Percentiles rank a stretch among this genome's conserved stretches.
Conservation (phyloP, 495 filamentous ascomycete genomes). For the Aspergillus mulundensis region DNA sequence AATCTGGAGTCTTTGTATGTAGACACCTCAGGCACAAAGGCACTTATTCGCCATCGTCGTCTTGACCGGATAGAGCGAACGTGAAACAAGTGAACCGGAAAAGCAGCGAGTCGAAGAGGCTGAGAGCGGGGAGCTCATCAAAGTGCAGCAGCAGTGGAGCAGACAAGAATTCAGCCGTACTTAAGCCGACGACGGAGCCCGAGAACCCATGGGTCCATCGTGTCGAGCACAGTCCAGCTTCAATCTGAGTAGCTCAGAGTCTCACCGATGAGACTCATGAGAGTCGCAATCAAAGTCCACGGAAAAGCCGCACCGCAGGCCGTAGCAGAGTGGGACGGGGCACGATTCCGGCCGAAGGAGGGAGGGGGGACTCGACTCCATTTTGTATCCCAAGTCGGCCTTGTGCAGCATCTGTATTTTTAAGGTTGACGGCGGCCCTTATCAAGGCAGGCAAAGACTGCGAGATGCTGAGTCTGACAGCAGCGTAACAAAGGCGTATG, state of each 20-base stretch:
- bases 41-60: neutral
- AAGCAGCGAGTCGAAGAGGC: neutral
- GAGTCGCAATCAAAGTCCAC: neutral
- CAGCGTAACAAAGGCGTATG: conserved; percentile 2
- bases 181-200: neutral
- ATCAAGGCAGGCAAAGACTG: neutral
- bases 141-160: neutral
- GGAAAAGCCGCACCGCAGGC: conserved; percentile 1
- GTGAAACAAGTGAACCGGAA: neutral
- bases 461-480: no score
- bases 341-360: neutral
- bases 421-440: conserved; percentile 2
- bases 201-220: neutral
- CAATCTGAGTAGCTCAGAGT: neutral
- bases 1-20: no score
- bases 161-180: conserved; percentile 1
- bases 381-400: conserved; percentile 6
- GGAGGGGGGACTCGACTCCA: neutral
- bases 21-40: neutral
- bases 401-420: conserved; percentile 5
- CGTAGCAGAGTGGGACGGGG: neutral
- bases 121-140: neutral
- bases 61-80: neutral
- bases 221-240: neutral
- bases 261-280: neutral